Evolutionary conservation across 1,284 basidiomycete genomes (phyloP).

Genomic region (Cutaneotrichosporon curvatum): DNA sequence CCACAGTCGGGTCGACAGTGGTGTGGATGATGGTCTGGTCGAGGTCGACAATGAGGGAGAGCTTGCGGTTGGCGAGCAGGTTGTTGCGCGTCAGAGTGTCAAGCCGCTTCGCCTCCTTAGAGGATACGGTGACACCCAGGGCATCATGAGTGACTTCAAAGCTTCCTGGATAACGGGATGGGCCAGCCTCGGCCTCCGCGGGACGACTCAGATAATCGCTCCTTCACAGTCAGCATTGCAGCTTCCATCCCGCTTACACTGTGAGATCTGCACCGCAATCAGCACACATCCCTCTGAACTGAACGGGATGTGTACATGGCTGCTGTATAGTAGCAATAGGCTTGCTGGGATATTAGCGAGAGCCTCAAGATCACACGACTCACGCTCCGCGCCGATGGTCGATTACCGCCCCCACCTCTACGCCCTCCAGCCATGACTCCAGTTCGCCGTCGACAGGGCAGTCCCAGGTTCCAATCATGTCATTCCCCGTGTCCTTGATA

Average conservation of each 20-base stretch:
- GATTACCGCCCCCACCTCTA: conserved; percentile 25
- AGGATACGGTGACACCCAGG: conserved; percentile 47
- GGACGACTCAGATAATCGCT: conserved; percentile 79
- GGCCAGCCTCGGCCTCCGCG: conserved; percentile 55
- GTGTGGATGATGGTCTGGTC: conserved; percentile 99
- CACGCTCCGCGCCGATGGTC: conserved; percentile 32
- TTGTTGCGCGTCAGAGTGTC: conserved; percentile 72
- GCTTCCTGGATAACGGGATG: conserved; percentile 29
- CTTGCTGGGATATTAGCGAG: conserved; percentile 35
- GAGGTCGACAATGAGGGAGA: conserved; percentile 94
- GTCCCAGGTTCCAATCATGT: conserved; percentile 81
- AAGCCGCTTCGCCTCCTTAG: conserved; percentile 72
- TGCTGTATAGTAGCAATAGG: conserved; percentile 64
- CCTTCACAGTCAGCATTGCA: conserved; percentile 46
- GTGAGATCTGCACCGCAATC: conserved; percentile 91
- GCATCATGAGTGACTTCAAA: conserved; percentile 45
- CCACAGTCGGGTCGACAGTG: conserved; percentile 95
- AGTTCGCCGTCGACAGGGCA: conserved; percentile 63
- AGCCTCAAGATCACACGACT: conserved; percentile 7
- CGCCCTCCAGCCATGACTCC: conserved; percentile 35
- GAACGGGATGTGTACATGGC: conserved; percentile 88
- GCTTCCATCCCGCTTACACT: conserved; percentile 53
- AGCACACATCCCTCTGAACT: conserved; percentile 84
- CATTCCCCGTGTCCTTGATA: conserved; percentile 48
- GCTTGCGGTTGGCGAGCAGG: conserved; percentile 66